phyloP scores from a whole-genome alignment of 352 stramenopile species.

The Phytophthora macrochlamydospora region DNA sequence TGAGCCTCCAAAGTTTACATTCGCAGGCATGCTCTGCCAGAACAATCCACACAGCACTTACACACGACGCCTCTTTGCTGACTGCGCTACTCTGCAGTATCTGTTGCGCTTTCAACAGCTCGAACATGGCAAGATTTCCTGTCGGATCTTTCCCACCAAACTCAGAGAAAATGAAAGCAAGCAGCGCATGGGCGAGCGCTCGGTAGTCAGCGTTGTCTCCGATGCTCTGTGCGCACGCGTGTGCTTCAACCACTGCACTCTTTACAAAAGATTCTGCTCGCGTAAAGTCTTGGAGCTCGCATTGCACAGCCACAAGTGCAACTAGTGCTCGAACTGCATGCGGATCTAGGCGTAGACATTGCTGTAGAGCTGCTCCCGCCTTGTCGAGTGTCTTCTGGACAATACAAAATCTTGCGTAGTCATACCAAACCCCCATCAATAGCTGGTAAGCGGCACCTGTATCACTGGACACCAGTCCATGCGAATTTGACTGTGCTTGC shows the following conservation, averaged over 20 bases:
- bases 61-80: conserved; percentile 25
- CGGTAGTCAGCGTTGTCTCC: conserved; percentile 17
- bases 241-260: conserved; percentile 37
- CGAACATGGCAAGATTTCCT: conserved; percentile 67
- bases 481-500: conserved; percentile 8
- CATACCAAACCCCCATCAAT: conserved; percentile 56
- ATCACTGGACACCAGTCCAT: conserved; percentile 9
- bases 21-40: conserved; percentile 54
- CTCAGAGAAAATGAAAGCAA: conserved; percentile 64
- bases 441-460: conserved; percentile 11
- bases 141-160: conserved; percentile 47
- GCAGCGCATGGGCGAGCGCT: conserved; percentile 58
- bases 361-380: conserved; percentile 53
- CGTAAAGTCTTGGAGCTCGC: conserved; percentile 57
- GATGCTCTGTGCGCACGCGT: conserved; percentile 3
- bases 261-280: conserved; percentile 52
- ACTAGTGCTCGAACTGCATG: conserved; percentile 47
- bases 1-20: conserved; percentile 45
- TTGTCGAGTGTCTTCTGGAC: conserved; percentile 52
- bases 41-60: conserved; percentile 67
- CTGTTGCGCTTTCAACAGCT: conserved; percentile 66
- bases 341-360: conserved; percentile 62
- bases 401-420: conserved; percentile 71
- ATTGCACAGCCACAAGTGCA: conserved; percentile 61
- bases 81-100: conserved; percentile 24